phyloP scores from a whole-genome alignment of 2,329 filamentous ascomycete genomes.

The Paraphoma sp. region DNA sequence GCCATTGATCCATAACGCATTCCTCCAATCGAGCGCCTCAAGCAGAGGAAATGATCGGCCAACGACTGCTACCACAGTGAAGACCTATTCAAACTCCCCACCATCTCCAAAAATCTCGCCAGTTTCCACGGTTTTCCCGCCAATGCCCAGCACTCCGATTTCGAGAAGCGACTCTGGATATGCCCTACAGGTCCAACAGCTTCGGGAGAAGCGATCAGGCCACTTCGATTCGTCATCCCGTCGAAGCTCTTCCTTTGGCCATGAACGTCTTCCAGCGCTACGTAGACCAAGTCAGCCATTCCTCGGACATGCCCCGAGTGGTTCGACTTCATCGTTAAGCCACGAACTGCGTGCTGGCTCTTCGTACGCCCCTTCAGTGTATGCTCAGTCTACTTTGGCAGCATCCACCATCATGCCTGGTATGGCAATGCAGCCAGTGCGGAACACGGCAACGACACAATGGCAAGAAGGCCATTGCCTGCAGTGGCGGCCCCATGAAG shows the following conservation, averaged over 20 bases:
- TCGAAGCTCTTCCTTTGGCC: conserved; percentile 63
- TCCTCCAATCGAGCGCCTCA: conserved; percentile 76
- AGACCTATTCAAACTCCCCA: conserved; percentile 54
- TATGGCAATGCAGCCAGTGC: conserved; percentile 79
- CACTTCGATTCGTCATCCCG: conserved; percentile 71
- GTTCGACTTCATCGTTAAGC: conserved; percentile 70
- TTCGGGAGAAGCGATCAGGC: conserved; percentile 92
- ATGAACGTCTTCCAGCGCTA: conserved; percentile 71
- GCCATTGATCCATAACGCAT: conserved; percentile 87
- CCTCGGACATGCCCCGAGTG: conserved; percentile 67
- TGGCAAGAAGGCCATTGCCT: conserved; percentile 89
- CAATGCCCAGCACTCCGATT: conserved; percentile 76
- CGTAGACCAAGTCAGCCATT: conserved; percentile 73
- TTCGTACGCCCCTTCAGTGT: conserved; percentile 79
- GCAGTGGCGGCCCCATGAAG: conserved; percentile 67
- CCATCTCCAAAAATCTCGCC: conserved; percentile 73
- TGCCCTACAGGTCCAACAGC: conserved; percentile 75
- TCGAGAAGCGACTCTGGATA: conserved; percentile 93
- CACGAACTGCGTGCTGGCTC: conserved; percentile 57
- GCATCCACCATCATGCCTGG: conserved; percentile 88
- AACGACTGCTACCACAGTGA: conserved; percentile 53
- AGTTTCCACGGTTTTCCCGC: conserved; percentile 77
- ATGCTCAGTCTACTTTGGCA: conserved; percentile 84
- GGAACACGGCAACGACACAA: conserved; percentile 77
- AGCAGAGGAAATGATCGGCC: conserved; percentile 73